These are phyloP conservation scores for Rhodotorula mucilaginosa DNA, from an alignment of 1,284 basidiomycete genomes.

Conservation along the genomic window DNA sequence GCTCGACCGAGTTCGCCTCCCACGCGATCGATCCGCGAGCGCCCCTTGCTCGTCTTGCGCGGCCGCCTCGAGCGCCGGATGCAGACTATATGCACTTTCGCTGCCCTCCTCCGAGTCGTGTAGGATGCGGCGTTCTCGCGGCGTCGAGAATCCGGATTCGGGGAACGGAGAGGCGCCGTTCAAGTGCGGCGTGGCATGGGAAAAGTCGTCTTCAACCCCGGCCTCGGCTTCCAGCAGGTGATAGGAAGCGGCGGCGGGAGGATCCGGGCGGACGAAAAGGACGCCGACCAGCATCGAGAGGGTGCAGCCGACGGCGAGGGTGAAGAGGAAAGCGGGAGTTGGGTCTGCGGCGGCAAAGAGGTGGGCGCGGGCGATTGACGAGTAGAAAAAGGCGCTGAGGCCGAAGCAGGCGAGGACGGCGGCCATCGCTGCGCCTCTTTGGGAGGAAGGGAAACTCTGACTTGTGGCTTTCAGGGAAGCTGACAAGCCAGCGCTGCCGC, in stretches of 20 bases:
- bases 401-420: conserved; percentile 49
- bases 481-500: conserved; percentile 14
- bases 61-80: conserved; percentile 7
- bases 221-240: not conserved
- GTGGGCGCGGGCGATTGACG: conserved; percentile 32
- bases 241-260: not conserved
- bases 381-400: conserved; percentile 48
- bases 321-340: conserved; percentile 46
- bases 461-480: conserved; percentile 25
- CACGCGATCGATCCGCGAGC: not conserved
- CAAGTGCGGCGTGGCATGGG: not conserved
- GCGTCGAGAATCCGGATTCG: not conserved
- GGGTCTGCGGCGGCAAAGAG: conserved; percentile 47
- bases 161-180: not conserved
- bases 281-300: conserved; percentile 47
- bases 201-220: not conserved
- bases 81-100: not conserved
- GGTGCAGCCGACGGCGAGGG: conserved; percentile 46
- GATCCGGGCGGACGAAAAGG: conserved; percentile 39
- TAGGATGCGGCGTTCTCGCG: not conserved
- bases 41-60: not conserved
- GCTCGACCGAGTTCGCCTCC: conserved; percentile 4
- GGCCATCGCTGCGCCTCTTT: conserved; percentile 48
- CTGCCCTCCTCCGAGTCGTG: not conserved
- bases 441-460: conserved; percentile 19